Percentiles rank a stretch among this genome's conserved stretches.
phyloP scores from a whole-genome alignment of 495 filamentous ascomycete genomes.

The Penicillium salamii region DNA sequence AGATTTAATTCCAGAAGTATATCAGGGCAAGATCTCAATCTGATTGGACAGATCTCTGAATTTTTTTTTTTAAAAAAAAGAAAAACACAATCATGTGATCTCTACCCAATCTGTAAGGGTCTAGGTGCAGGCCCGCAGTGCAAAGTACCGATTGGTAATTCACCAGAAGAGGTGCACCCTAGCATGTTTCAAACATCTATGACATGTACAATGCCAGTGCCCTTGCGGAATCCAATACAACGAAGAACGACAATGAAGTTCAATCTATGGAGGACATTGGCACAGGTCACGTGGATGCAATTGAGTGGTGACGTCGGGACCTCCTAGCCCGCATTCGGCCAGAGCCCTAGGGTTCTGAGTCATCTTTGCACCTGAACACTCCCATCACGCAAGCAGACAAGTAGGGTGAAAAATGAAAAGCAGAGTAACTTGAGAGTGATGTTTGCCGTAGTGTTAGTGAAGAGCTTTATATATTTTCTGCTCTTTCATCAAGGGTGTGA shows the following conservation, averaged over 20 bases:
- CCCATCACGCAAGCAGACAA: background rate
- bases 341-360: conserved; percentile 16
- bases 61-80: too few relatives aligned
- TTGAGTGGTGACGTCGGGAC: conserved; percentile 15
- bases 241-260: too few relatives aligned
- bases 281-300: background rate
- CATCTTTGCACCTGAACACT: background rate
- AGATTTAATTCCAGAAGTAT: too few relatives aligned
- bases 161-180: background rate
- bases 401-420: background rate
- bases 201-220: background rate
- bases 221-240: conserved; percentile 2
- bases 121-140: conserved; percentile 7
- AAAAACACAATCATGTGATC: conserved; percentile 8
- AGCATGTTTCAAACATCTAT: conserved; percentile 1
- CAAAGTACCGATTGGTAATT: background rate
- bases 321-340: conserved; percentile 13
- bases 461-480: background rate
- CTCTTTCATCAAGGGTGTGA: background rate
- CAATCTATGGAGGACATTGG: too few relatives aligned
- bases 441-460: too few relatives aligned
- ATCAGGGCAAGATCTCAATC: background rate
- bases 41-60: background rate
- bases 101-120: conserved; percentile 21
- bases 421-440: too few relatives aligned